Evolutionary conservation across 208 protist genomes (phyloP).

Genomic region (Trypanosoma melophagium): DNA sequence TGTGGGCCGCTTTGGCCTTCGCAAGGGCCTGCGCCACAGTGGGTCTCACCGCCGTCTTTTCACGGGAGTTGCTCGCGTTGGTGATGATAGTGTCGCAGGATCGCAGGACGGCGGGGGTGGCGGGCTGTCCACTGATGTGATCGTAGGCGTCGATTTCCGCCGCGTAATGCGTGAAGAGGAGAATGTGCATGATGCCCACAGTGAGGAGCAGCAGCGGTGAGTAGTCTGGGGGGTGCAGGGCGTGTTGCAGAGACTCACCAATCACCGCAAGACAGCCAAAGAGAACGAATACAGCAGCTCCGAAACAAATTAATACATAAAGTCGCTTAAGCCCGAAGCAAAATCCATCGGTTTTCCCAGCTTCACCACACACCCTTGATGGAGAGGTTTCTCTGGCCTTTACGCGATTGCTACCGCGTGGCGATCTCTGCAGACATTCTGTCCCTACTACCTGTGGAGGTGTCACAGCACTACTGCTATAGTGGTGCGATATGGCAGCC

Average conservation of each 20-base stretch:
- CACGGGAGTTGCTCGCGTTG: background rate
- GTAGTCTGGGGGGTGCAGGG: slow-evolving; percentile 33
- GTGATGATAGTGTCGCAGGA: too few relatives aligned
- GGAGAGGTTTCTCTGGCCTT: too few relatives aligned
- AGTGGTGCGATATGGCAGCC: slow-evolving; percentile 33
- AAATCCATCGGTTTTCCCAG: slow-evolving; percentile 34
- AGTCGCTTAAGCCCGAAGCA: slow-evolving; percentile 54
- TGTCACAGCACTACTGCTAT: background rate
- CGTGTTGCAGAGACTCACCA: slow-evolving; percentile 46
- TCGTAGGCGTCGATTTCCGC: slow-evolving; percentile 51
- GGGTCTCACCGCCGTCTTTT: too few relatives aligned
- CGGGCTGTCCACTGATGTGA: slow-evolving; percentile 39
- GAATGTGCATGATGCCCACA: slow-evolving; percentile 33
- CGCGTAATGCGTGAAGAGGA: slow-evolving; percentile 38
- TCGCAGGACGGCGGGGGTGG: too few relatives aligned
- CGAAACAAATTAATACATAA: slow-evolving; percentile 49
- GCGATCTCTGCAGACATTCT: too few relatives aligned
- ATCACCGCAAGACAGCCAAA: slow-evolving; percentile 62
- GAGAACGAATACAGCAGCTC: slow-evolving; percentile 50
- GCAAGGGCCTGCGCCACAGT: too few relatives aligned
- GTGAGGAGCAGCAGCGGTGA: slow-evolving; percentile 30
- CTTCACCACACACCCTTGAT: too few relatives aligned
- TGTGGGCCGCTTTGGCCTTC: too few relatives aligned
- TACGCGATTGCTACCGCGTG: too few relatives aligned
- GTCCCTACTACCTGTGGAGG: too few relatives aligned